These are phyloP conservation scores for Clonostachys byssicola DNA, from an alignment of 2,329 filamentous ascomycete genomes.

Conservation along the genomic window DNA sequence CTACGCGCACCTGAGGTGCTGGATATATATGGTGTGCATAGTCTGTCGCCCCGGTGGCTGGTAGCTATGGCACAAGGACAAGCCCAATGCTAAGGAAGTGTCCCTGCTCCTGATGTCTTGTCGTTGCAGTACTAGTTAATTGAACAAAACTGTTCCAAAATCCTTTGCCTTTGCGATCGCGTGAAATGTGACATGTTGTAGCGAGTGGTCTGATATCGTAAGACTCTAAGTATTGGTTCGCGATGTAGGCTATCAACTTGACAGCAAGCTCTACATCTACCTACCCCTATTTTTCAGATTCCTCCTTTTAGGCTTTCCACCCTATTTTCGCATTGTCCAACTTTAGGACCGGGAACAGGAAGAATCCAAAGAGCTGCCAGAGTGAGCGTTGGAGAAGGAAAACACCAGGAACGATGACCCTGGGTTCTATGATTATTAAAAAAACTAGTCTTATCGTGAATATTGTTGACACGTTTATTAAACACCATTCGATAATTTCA, in stretches of 20 bases:
- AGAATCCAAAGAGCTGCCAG: no score
- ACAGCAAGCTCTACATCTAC: neutral
- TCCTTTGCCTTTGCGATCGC: neutral
- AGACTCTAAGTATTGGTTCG: no score
- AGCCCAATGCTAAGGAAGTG: conserved; percentile 26
- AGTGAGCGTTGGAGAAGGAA: no score
- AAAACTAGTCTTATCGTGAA: no score
- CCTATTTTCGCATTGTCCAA: no score
- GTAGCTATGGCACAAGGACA: conserved; percentile 18
- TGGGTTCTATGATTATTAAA: neutral
- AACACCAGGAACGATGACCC: neutral
- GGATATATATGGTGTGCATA: conserved; percentile 20
- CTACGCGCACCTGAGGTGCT: conserved; percentile 21
- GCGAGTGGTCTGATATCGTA: neutral
- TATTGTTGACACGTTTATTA: no score
- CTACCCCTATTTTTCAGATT: no score
- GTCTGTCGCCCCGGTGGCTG: conserved; percentile 20
- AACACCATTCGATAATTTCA: no score
- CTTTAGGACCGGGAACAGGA: no score
- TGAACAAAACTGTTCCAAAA: conserved; percentile 18
- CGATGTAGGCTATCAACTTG: no score
- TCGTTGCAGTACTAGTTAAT: conserved; percentile 39
- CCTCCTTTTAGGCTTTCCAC: no score
- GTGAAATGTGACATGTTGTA: neutral
- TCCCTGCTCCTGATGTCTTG: conserved; percentile 31